phyloP scores from a whole-genome alignment of 305 asterid species.

The Fraxinus xanthoxyloides region DNA sequence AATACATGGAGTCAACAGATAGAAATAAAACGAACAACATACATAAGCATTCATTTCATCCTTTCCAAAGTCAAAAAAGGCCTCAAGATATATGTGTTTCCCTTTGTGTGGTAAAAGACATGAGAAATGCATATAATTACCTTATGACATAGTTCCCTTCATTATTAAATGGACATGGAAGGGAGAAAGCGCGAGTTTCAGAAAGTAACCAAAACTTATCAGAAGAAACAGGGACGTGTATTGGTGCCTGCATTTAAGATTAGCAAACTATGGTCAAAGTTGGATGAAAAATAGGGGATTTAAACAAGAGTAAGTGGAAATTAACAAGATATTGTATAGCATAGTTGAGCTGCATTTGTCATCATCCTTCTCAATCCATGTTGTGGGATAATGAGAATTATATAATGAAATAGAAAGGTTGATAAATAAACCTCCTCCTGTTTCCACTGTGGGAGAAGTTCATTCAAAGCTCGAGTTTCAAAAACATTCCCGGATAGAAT shows the following conservation, averaged over 20 bases:
- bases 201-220: slow-evolving; percentile 92
- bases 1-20: not conserved
- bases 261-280: not conserved
- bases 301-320: not conserved
- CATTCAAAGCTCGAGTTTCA: slow-evolving; percentile 91
- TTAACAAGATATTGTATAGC: slow-evolving; percentile 3
- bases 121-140: slow-evolving; percentile 35
- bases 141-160: slow-evolving; percentile 90
- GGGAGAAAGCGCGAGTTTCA: slow-evolving; percentile 56
- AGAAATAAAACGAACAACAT: slow-evolving; percentile 2
- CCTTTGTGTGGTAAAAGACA: not conserved
- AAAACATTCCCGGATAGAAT: slow-evolving; percentile 93
- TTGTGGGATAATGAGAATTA: not conserved
- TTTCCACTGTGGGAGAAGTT: slow-evolving; percentile 92
- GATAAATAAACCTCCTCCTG: slow-evolving; percentile 62
- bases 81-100: not conserved
- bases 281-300: not conserved
- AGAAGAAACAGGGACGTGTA: slow-evolving; percentile 82
- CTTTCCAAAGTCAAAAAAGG: slow-evolving; percentile 9
- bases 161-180: slow-evolving; percentile 89
- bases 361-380: slow-evolving; percentile 15
- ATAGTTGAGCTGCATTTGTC: not conserved
- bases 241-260: slow-evolving; percentile 72
- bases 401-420: not conserved
- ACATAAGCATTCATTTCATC: not conserved